Base-by-base conservation (phyloP, 2,329 filamentous ascomycete genomes). In the Fusarium transvaalense region DNA sequence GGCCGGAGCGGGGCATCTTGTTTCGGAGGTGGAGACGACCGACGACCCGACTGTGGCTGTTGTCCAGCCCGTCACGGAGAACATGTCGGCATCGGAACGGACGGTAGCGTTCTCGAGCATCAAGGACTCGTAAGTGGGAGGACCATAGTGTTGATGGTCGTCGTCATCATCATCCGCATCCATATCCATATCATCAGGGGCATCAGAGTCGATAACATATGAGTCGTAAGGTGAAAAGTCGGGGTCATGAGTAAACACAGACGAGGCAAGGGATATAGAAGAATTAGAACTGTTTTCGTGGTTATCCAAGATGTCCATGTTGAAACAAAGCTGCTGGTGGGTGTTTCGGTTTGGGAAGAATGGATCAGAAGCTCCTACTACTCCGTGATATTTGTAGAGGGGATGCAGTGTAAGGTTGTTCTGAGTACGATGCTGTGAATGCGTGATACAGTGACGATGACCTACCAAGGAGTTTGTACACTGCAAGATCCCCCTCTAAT, bases 51-150 rank as follows among this genome's bases (percentile, higher is more conserved):
- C 23, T 15, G 41, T 54, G 47, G 46, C 68, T 14, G 34, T 59
- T n/a, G 66, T 67, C 66, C 66, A 67, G 32, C 48, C 67, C 43
- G 48, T 48, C 31, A 64, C 55, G 17, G 54, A 62, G 27, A 61
- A 57, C n/a, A 61, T 53, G 31, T 68, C 53, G 32, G 42, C 54
- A 31, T 69, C 41, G 19, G 43, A 50, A 37, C 38, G 43, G 31
- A 67, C 25, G 15, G 61, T 43, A 21, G 65, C 19, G 19, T 61
- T 54, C 21, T 69, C 66, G 19, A 64, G 51, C 7, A 55, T 32
- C 35, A 58, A 56, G n/a, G 62, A 64, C 27, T 56, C 45, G 13
- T 56, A 53, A n/a, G 43, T 37, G 13, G 59, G 67, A 48, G 53
- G 54, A 25, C 43, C 17, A 21, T 47, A 52, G 21, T 64, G 63